Conservation (phyloP, 371 early-diverging fungal genomes). For the Blastocladiella emersonii region DNA sequence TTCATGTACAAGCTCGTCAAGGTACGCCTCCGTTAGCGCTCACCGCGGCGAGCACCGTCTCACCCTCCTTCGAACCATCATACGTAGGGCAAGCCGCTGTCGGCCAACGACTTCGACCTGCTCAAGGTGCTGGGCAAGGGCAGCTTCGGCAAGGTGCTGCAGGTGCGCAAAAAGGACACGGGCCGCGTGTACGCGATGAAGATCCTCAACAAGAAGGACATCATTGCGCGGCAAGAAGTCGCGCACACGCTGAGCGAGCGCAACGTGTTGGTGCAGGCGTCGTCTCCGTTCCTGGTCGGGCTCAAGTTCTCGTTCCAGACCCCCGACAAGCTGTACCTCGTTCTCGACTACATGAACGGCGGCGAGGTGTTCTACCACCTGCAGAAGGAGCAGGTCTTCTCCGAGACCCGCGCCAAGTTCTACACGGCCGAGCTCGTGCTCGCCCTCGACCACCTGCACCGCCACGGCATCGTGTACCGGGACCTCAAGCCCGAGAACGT, state of each 20-base stretch:
- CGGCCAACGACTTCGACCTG: conserved; percentile 51
- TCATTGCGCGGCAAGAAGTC: conserved; percentile 55
- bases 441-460: conserved; percentile 78
- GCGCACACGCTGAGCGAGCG: conserved; percentile 52
- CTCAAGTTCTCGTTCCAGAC: conserved; percentile 44
- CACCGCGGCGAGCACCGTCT: too few species aligned
- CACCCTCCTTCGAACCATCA: not conserved
- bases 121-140: conserved; percentile 65
- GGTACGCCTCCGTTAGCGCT: too few species aligned
- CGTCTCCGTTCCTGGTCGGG: conserved; percentile 40
- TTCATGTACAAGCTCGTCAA: conserved; percentile 30
- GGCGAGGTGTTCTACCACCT: conserved; percentile 97
- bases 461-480: conserved; percentile 72
- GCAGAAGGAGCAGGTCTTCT: conserved; percentile 46
- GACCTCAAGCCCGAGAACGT: conserved; percentile 88
- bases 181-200: conserved; percentile 73
- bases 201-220: conserved; percentile 54
- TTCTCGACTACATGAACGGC: conserved; percentile 93
- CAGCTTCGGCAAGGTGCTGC: conserved; percentile 68
- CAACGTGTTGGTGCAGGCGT: conserved; percentile 31
- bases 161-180: conserved; percentile 58
- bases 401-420: conserved; percentile 57
- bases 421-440: conserved; percentile 75
- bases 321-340: conserved; percentile 65
- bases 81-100: conserved; percentile 23